Conservation (phyloP, 345 rosid species). For the Litchi chinensis region DNA sequence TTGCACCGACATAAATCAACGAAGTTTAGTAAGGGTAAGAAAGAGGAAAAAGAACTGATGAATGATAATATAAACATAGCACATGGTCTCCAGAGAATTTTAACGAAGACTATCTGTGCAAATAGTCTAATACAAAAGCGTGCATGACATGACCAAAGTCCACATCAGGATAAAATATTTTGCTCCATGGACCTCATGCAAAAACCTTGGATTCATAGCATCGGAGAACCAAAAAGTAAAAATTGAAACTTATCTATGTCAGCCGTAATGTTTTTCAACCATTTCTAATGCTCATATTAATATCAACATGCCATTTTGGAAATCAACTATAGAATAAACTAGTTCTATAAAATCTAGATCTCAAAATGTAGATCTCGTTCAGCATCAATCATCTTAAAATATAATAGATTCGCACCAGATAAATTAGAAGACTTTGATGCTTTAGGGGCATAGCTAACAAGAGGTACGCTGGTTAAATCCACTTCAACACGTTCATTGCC, state of each 20-base stretch:
- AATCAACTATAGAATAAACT: not conserved
- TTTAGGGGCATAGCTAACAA: conserved; percentile 68
- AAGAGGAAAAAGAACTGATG: not conserved
- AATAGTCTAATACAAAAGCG: not conserved
- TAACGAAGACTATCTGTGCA: not conserved
- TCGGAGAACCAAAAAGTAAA: not conserved
- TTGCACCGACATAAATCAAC: conserved; percentile 18
- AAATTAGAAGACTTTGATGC: conserved; percentile 47
- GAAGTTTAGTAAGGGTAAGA: conserved; percentile 12
- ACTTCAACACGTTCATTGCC: conserved; percentile 49
- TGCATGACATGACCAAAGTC: not conserved
- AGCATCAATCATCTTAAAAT: not conserved
- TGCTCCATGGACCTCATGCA: not conserved
- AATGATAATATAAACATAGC: conserved; percentile 6
- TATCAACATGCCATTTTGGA: not conserved
- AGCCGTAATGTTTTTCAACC: not conserved
- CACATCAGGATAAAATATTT: not conserved
- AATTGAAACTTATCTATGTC: not conserved
- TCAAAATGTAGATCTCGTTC: too few relatives aligned
- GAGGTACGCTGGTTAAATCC: conserved; percentile 50
- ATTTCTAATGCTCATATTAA: not conserved
- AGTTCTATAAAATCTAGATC: not conserved
- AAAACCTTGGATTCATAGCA: not conserved
- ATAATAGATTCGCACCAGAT: conserved; percentile 46
- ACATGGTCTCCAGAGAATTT: conserved; percentile 1